These are phyloP conservation scores for Syzygium grande DNA, from an alignment of 345 rosid species.

Conservation along the genomic window DNA sequence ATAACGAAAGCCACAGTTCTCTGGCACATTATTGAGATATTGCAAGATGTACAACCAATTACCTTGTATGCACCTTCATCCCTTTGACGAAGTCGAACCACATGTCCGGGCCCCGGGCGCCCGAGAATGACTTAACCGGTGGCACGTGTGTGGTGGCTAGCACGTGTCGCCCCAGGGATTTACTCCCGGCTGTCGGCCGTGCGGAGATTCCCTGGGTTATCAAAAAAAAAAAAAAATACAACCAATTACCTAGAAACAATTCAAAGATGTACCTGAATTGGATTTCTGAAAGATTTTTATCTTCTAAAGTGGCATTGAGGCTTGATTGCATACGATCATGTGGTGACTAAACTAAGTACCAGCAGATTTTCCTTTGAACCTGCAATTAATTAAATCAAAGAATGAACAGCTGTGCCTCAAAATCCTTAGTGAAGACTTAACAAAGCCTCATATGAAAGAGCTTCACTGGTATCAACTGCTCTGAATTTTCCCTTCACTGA, in stretches of 20 bases:
- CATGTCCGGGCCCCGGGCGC: too few species aligned
- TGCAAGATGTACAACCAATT: not conserved
- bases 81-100: too few species aligned
- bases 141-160: too few species aligned
- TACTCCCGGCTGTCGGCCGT: too few species aligned
- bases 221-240: too few species aligned
- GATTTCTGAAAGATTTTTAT: slow-evolving; percentile 65
- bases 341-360: slow-evolving; percentile 61
- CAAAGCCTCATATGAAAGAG: not conserved
- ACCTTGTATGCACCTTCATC: too few species aligned
- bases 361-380: slow-evolving; percentile 79
- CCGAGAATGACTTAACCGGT: too few species aligned
- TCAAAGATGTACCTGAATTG: slow-evolving; percentile 44
- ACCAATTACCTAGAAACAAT: not conserved
- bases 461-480: slow-evolving; percentile 59
- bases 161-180: too few species aligned
- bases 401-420: not conserved
- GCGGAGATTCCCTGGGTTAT: too few species aligned
- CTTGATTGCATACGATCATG: slow-evolving; percentile 82
- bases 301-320: slow-evolving; percentile 63
- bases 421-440: not conserved
- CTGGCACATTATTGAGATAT: not conserved
- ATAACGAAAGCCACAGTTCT: not conserved
- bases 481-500: slow-evolving; percentile 59
- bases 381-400: not conserved